Percentiles rank a stretch among this genome's conserved stretches.
These are phyloP conservation scores for Sanghuangporus weigelae DNA, from an alignment of 1,284 basidiomycete species.

Conservation along the genomic window DNA sequence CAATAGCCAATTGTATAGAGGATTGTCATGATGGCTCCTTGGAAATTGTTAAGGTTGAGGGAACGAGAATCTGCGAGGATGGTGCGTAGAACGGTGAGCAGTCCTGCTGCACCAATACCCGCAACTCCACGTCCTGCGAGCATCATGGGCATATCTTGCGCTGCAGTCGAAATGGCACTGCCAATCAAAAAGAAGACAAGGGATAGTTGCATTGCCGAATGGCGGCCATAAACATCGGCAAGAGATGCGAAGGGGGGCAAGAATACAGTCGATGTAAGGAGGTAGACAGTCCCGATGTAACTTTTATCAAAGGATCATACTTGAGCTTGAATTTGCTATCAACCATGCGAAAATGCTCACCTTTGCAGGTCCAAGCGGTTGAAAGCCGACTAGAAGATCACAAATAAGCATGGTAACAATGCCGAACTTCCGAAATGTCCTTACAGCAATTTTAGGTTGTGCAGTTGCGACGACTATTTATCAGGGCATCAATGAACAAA, in stretches of 20 bases:
- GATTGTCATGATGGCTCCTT: constrained; percentile 36
- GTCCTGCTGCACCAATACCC: constrained; percentile 44
- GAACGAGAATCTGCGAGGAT: constrained; percentile 40
- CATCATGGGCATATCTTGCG: constrained; percentile 36
- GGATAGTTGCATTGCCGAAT: constrained; percentile 39
- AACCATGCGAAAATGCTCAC: constrained; percentile 23
- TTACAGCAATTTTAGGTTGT: constrained; percentile 44
- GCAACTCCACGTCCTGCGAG: constrained; percentile 41
- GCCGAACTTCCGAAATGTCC: neutral
- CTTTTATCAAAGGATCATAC: constrained; percentile 14
- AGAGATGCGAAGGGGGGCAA: constrained; percentile 45
- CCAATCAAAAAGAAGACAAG: constrained; percentile 42
- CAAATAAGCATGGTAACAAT: neutral
- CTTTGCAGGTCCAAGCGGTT: constrained; percentile 41
- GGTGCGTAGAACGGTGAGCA: constrained; percentile 42
- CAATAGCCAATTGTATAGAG: constrained; percentile 41
- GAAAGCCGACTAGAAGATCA: constrained; percentile 35
- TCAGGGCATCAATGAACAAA: neutral
- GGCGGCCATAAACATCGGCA: constrained; percentile 44
- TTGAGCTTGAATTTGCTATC: constrained; percentile 14
- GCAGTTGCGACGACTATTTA: constrained; percentile 46
- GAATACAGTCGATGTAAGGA: constrained; percentile 43
- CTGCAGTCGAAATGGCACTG: constrained; percentile 42
- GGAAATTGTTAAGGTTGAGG: constrained; percentile 38
- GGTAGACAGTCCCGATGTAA: constrained; percentile 40